Conservation (phyloP, 192 early-diverging fungal genomes). For the Backusella parvicylindrica region DNA sequence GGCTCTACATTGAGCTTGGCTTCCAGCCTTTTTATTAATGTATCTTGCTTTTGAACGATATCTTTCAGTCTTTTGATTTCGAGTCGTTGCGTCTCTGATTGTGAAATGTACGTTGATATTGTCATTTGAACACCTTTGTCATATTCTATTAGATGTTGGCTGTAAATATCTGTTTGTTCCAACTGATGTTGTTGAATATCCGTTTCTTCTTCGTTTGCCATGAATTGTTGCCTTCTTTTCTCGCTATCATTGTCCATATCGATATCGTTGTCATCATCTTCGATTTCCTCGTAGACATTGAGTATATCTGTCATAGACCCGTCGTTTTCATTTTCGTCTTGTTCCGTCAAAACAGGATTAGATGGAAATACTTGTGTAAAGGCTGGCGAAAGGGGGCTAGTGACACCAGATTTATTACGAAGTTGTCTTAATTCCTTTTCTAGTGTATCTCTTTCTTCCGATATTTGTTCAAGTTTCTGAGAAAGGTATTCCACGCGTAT, state of each 20-base stretch:
- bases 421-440: slow-evolving; percentile 17
- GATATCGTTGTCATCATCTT: neutral
- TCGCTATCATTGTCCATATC: neutral
- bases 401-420: neutral
- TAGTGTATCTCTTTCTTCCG: slow-evolving; percentile 19
- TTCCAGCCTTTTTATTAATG: slow-evolving; percentile 18
- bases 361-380: neutral
- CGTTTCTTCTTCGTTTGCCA: neutral
- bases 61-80: slow-evolving; percentile 3
- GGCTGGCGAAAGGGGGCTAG: neutral
- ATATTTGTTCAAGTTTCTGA: slow-evolving; percentile 27
- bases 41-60: slow-evolving; percentile 24
- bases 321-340: slow-evolving; percentile 7
- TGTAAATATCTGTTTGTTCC: neutral
- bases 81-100: slow-evolving; percentile 19
- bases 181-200: neutral
- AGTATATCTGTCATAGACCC: slow-evolving; percentile 13
- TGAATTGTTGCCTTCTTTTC: neutral
- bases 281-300: slow-evolving; percentile 18
- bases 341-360: neutral
- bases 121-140: slow-evolving; percentile 21
- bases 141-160: slow-evolving; percentile 3
- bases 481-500: slow-evolving; percentile 29
- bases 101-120: slow-evolving; percentile 19
- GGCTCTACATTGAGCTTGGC: neutral